phyloP scores from a whole-genome alignment of 305 asterid species.

The Striga hermonthica region DNA sequence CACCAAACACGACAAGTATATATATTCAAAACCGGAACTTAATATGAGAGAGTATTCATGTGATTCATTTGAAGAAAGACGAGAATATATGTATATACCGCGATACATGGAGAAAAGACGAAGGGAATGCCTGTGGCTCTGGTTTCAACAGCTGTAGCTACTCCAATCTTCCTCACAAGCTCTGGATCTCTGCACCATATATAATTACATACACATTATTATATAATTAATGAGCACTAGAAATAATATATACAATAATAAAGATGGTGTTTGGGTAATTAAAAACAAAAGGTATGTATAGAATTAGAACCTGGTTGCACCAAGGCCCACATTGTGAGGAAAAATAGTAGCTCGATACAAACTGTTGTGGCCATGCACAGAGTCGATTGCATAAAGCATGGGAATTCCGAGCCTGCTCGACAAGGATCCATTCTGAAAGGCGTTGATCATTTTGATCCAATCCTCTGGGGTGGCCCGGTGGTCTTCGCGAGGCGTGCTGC shows the following conservation, averaged over 20 bases:
- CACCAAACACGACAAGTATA: too few species aligned
- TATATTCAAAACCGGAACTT: too few species aligned
- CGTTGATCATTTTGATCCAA: constrained; percentile 32
- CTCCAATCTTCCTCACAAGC: constrained; percentile 30
- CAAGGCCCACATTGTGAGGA: constrained; percentile 37
- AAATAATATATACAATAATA: too few species aligned
- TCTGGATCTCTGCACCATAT: constrained; percentile 32
- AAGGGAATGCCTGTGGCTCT: constrained; percentile 33
- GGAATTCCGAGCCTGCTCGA: constrained; percentile 33
- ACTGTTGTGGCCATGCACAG: constrained; percentile 35
- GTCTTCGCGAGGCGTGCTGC: constrained; percentile 23
- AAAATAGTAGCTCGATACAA: constrained; percentile 30
- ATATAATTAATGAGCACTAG: too few species aligned
- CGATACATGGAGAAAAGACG: constrained; percentile 35
- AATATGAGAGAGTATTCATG: too few species aligned
- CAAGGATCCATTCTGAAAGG: constrained; percentile 21
- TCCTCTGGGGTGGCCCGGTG: constrained; percentile 26
- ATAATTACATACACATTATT: too few species aligned
- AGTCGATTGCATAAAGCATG: constrained; percentile 29
- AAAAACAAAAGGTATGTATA: too few species aligned
- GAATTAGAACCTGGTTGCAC: constrained; percentile 35
- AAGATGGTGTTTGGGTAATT: too few species aligned
- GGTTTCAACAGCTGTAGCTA: constrained; percentile 28
- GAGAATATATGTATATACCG: too few species aligned
- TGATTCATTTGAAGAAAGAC: too few species aligned